Evolutionary conservation across 805 yeast species (phyloP).

Genomic region (Yarrowia sp.): DNA sequence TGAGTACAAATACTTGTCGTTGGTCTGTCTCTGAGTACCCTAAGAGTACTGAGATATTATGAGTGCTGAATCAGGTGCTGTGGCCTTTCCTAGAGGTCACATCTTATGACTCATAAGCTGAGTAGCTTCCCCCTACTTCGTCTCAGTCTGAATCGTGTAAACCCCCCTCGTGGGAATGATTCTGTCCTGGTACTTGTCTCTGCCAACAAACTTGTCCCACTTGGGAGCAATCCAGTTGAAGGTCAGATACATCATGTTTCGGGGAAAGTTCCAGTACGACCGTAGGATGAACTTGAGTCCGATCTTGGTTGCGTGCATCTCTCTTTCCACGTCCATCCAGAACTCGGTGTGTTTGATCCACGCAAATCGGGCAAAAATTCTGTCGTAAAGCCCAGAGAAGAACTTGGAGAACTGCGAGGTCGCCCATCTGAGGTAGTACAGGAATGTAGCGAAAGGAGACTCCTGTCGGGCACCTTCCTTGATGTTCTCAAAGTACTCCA

Average conservation of each 20-base stretch:
- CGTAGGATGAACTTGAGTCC: slow-evolving; percentile 69
- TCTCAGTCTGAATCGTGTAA: neutral
- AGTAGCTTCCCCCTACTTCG: neutral
- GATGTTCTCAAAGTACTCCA: slow-evolving; percentile 62
- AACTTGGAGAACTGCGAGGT: neutral
- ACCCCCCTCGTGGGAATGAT: neutral
- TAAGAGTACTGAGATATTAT: neutral
- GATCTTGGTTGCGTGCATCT: slow-evolving; percentile 58
- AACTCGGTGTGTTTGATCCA: slow-evolving; percentile 41
- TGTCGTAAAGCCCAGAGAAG: slow-evolving; percentile 13
- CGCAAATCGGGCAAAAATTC: slow-evolving; percentile 1
- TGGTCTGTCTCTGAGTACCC: too few species aligned
- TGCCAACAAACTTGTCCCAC: slow-evolving; percentile 84
- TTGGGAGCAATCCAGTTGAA: slow-evolving; percentile 59
- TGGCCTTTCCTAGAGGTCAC: too few species aligned
- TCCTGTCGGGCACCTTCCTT: neutral
- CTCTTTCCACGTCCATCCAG: slow-evolving; percentile 58
- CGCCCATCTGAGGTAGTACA: neutral
- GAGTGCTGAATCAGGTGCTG: neutral
- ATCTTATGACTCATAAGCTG: neutral
- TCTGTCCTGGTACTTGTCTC: slow-evolving; percentile 43
- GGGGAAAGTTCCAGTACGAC: slow-evolving; percentile 76
- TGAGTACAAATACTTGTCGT: too few species aligned
- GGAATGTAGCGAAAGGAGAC: neutral
- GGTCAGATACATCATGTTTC: slow-evolving; percentile 59